Percentiles rank a stretch among this genome's conserved stretches.
phyloP scores from a whole-genome alignment of 2,329 filamentous ascomycete genomes.

The Monilinia polystroma region DNA sequence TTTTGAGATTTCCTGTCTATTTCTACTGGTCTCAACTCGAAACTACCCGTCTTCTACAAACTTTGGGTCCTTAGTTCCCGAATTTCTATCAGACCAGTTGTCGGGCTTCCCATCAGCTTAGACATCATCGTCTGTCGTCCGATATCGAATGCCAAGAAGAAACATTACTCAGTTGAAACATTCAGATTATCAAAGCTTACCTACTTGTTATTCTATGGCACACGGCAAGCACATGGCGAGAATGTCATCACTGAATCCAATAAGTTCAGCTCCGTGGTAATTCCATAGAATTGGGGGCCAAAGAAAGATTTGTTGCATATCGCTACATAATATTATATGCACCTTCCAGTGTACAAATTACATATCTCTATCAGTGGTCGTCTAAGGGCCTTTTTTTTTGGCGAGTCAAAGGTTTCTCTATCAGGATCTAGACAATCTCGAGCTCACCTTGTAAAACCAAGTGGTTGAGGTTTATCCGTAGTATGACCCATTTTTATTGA shows the following conservation, averaged over 20 bases:
- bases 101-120: no score
- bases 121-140: no score
- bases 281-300: not conserved
- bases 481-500: not conserved
- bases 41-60: no score
- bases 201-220: no score
- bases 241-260: not conserved
- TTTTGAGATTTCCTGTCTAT: not conserved
- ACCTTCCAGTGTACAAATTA: not conserved
- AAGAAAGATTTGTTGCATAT: slow-evolving; percentile 5
- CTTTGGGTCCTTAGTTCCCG: no score
- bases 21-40: no score
- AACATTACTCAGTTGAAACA: not conserved
- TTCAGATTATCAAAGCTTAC: not conserved
- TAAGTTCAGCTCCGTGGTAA: not conserved
- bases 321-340: not conserved
- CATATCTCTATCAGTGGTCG: not conserved
- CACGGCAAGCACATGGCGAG: not conserved
- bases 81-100: no score
- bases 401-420: not conserved
- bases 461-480: not conserved
- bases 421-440: not conserved
- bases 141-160: not conserved
- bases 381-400: not conserved
- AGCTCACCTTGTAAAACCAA: not conserved